Base-by-base conservation (phyloP, 371 early-diverging fungal species). In the Mortierella sp. region DNA sequence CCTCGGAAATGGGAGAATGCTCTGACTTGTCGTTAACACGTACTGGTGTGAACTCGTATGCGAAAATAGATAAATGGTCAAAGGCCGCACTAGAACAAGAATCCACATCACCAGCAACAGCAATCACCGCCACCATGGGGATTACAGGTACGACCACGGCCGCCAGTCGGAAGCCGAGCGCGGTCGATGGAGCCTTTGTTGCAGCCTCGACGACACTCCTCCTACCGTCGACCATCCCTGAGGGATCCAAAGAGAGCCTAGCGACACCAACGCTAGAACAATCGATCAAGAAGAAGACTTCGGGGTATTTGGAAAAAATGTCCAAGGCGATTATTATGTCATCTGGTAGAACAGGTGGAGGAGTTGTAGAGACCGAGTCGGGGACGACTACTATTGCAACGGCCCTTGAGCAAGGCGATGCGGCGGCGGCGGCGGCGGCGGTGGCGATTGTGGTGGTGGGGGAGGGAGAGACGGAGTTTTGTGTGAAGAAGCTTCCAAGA, bases 271-370 rank as follows among this genome's bases (percentile, higher is more conserved):
- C 75, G 32, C 55, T 73, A 21, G 81, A 81, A 32, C 71, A 49
- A 24, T 48, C 78, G 32, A 58, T 81, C 21, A 78, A 63, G 55
- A 81, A 60, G 63, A 84, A 81, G 65, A 75, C 84, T 1, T 81
- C 81, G 3, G 84, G 84, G 21, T 84, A 84, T 63, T 32, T 84
- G 41, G 84, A 84, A 71, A 84, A 84, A 68, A 78, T 84, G 78
- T 84, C 84, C 16, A 84, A 84, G 73, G 84, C 78, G 2, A 75
- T 84, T 35, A 51, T 10, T 8, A 44, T 58, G 49, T 18, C 71
- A n/a, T 27, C 76, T 6, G 18, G 73, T 11, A 60, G 72, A 27
- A 10, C 51, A n/a, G 24, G 63, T 27, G 27, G 60, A 38, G 65
- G 65, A 51, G 51, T 21, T 65, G 65, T 65, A 8, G 65, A 65